Base-by-base conservation (phyloP, 2,329 filamentous ascomycete species). In the Orbilia blumenaviensis region DNA sequence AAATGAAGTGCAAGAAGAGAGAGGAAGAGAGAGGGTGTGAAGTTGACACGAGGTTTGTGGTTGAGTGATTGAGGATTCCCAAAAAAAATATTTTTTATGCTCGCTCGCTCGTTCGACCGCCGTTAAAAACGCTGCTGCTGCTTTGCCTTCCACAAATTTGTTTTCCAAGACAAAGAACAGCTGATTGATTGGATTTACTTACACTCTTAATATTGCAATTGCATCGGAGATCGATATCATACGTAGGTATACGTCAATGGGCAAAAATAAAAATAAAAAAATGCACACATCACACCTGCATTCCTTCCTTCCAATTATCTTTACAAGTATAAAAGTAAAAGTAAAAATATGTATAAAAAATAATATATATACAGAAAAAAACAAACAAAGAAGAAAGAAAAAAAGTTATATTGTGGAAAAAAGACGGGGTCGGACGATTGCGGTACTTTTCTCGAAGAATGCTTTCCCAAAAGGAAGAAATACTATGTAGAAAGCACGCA, bases 21-120 rank as follows among this genome's bases (percentile, higher is more conserved):
- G 48, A 18, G 18, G 48, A n/a, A 18, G 25, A n/a, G 48, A 34
- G 6, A 27, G 48, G 18, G 25, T n/a, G 12, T 29, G 25, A 25
- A 41, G 10, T 34, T 10, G 36, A 41, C n/a, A 41, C 3, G 36
- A 23, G 36, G 52, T 61, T 68, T 25, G n/a, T 16, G 41, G 66
- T 56, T 72, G 34, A 25, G 21, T 50, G 46, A 42, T 29, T 67
- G 52, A 34, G 61, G 42, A 54, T 60, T 56, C 16, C 7, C 41
- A 34, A 74, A 62, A 73, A 74, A 63, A 61, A 63, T 50, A 66
- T 71, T 71, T n/a, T n/a, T 71, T 71, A 63, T 63, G 56, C 46
- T 58, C 41, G 52, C 50, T 21, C 18, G 56, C 29, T 14, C 16
- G 16, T 21, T 10, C 27, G 44, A 48, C 42, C 16, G 18, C 10